Conservation (phyloP, 768 basidiomycete genomes). For the Aureoboletus auriporus region DNA sequence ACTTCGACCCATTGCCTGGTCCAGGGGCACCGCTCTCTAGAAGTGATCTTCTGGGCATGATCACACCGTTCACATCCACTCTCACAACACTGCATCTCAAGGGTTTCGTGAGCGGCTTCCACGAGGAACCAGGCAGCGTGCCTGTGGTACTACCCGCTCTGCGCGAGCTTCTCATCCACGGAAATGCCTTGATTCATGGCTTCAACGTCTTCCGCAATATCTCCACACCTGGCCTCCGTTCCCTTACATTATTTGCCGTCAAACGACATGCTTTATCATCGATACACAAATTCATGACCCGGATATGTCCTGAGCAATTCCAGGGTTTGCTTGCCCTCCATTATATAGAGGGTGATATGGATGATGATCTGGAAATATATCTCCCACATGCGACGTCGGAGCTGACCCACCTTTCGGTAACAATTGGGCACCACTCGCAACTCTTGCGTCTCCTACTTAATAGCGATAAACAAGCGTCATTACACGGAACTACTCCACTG, state of each 20-base stretch:
- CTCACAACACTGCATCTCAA: constrained; percentile 30
- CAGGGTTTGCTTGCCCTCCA: constrained; percentile 28
- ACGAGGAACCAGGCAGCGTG: constrained; percentile 30
- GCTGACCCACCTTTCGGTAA: constrained; percentile 32
- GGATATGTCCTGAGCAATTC: constrained; percentile 32
- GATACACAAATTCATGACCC: constrained; percentile 34
- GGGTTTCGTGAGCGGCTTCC: constrained; percentile 30
- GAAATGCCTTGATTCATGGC: constrained; percentile 29
- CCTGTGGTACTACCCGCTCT: constrained; percentile 29
- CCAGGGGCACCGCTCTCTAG: constrained; percentile 25
- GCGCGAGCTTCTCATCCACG: constrained; percentile 27
- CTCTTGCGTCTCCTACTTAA: constrained; percentile 31
- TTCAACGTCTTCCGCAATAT: constrained; percentile 34
- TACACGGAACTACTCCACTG: constrained; percentile 28
- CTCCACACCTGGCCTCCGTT: constrained; percentile 27
- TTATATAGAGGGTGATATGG: constrained; percentile 34
- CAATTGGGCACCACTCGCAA: constrained; percentile 30
- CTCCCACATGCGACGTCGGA: constrained; percentile 31
- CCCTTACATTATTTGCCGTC: constrained; percentile 23
- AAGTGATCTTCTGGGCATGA: constrained; percentile 26
- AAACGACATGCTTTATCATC: constrained; percentile 28
- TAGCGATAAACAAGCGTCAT: constrained; percentile 31
- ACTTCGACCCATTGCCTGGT: constrained; percentile 33
- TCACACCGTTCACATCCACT: constrained; percentile 23
- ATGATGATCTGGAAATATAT: constrained; percentile 33